Conservation (phyloP, 352 stramenopile species). For the Phytophthora macrochlamydospora region DNA sequence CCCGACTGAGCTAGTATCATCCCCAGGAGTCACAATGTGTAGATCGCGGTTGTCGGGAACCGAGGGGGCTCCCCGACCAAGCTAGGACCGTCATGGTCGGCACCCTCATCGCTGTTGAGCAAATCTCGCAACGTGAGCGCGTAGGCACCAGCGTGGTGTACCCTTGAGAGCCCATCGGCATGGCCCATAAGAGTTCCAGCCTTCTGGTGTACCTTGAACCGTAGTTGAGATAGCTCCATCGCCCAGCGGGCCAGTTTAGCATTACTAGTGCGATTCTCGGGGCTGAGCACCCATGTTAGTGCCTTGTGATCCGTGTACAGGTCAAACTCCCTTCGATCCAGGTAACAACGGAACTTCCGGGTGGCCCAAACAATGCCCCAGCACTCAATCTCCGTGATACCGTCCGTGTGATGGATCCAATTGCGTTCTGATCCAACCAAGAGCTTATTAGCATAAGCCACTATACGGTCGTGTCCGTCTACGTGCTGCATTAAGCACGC, state of each 20-base stretch:
- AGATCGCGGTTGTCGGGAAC: no score
- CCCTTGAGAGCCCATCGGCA: neutral
- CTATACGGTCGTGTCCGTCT: neutral
- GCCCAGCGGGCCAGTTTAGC: neutral
- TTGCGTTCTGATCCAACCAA: neutral
- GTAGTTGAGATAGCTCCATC: neutral
- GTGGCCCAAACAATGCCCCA: neutral
- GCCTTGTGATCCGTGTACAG: neutral
- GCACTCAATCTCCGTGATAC: neutral
- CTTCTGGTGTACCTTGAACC: neutral
- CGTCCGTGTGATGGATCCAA: neutral
- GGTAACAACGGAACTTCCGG: neutral
- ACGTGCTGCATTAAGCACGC: neutral
- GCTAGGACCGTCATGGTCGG: no score
- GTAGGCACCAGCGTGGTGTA: neutral
- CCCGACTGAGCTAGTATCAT: no score
- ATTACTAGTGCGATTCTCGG: neutral
- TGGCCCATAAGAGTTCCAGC: neutral
- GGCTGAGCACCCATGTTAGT: neutral
- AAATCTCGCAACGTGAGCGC: neutral
- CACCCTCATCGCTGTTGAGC: neutral
- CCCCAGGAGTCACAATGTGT: no score
- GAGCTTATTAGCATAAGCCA: neutral
- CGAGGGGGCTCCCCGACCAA: no score
- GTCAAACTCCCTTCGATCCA: neutral